Evolutionary conservation across 805 yeast species (phyloP), one percentile per base, ranked within the genome.

Genomic region (Wickerhamomyces tratensis): DNA sequence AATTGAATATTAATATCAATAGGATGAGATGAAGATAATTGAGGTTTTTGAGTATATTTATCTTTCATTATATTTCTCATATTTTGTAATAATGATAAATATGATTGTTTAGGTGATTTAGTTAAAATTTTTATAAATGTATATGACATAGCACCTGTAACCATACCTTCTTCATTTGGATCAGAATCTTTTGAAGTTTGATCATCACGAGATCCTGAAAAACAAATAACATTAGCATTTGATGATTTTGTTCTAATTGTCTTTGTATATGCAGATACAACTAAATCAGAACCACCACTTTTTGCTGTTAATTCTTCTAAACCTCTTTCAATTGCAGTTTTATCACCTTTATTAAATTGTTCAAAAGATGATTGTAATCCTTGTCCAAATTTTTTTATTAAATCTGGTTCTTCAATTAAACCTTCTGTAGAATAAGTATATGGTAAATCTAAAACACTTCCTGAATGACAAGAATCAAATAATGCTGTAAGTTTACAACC

Each of bases 401-500:
- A 61, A 56, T 80, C 83, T 37, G 89, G 89, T 59, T 85, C 94
- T 61, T 86, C 86, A 40, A 86, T 57, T 5, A 83, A 79, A 46
- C 95, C 95, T 57, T 84, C 82, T 14, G 91, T 84, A 5, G 93
- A 82, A 61, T 86, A 86, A 39, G 76, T 69, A 52, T 76, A 86
- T 2, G 95, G 95, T 45, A 86, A 64, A 59, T 86, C 95, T 49
- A 86, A 61, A 1, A 76, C 91, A 1, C 91, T 76, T 11, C 95
- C 95, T 1, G 91, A 82, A 57, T 86, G 95, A 58, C 95, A 86
- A 11, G 87, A 80, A 62, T 86, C 95, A 52, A 82, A 86, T 45
- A 86, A 63, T 0, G 89, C 88, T 5, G 94, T 86, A 42, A 86
- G 65, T 46, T 89, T 71, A 38, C 82, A 81, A 38, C 95, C 95